Evolutionary conservation across 495 filamentous ascomycete species (phyloP).

Genomic region (Penicillium flavigenum): DNA sequence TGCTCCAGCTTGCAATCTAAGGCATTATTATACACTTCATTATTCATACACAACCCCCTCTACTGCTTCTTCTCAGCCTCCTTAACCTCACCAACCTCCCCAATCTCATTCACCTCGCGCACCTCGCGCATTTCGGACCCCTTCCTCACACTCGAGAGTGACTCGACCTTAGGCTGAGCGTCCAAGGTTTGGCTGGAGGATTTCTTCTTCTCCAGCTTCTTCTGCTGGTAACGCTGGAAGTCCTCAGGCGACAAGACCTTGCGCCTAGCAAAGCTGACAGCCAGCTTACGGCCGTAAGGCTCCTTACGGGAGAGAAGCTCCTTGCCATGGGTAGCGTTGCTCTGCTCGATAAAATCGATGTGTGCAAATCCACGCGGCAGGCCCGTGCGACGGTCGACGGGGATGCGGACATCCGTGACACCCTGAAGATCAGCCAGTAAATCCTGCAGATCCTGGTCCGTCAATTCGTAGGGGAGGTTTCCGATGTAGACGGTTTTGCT

Average conservation of each 20-base stretch:
- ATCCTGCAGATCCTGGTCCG: constrained; percentile 80
- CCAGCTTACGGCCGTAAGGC: constrained; percentile 65
- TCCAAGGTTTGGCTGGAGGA: too few species aligned
- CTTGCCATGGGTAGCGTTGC: constrained; percentile 57
- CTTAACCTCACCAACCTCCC: neutral
- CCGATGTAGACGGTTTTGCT: constrained; percentile 79
- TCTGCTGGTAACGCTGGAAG: constrained; percentile 1
- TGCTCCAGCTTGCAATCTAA: neutral
- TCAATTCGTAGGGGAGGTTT: constrained; percentile 86
- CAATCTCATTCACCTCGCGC: neutral
- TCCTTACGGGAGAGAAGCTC: constrained; percentile 55
- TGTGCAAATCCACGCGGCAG: constrained; percentile 88
- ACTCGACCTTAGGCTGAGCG: neutral
- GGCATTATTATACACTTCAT: constrained; percentile 1
- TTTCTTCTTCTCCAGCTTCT: constrained; percentile 8
- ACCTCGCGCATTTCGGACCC: neutral
- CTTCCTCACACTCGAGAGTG: neutral
- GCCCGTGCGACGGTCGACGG: constrained; percentile 85
- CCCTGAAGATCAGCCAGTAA: constrained; percentile 72
- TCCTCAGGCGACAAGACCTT: constrained; percentile 11
- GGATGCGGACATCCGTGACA: constrained; percentile 79
- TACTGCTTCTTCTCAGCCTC: neutral
- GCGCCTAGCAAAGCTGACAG: constrained; percentile 58
- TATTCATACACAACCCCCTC: neutral
- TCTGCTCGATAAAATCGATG: constrained; percentile 73